These are phyloP conservation scores for Botryotinia globosa DNA, from an alignment of 2,329 filamentous ascomycete genomes.

Conservation along the genomic window DNA sequence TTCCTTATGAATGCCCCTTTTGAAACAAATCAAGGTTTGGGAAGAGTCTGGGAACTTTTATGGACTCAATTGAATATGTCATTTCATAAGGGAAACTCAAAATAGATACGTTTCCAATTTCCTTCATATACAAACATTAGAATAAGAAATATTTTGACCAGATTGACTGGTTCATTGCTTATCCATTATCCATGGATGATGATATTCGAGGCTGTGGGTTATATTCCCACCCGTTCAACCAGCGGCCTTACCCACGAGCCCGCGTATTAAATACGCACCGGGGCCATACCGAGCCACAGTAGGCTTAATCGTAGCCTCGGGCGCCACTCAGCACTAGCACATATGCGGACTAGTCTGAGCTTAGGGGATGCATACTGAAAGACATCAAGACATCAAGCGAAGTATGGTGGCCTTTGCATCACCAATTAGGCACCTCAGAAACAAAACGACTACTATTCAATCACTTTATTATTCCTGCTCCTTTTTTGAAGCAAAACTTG, in stretches of 20 bases:
- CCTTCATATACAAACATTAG: not conserved
- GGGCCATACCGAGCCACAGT: not conserved
- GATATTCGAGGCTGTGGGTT: not conserved
- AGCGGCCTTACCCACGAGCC: not conserved
- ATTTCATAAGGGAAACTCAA: slow-evolving; percentile 5
- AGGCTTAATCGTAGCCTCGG: not conserved
- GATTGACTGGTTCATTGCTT: slow-evolving; percentile 5
- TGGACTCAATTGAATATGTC: slow-evolving; percentile 1
- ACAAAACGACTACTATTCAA: slow-evolving; percentile 3
- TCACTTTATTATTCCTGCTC: not conserved
- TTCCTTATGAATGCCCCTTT: slow-evolving; percentile 17
- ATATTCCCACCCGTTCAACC: not conserved
- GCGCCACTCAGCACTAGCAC: not conserved
- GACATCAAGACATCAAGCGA: slow-evolving; percentile 18
- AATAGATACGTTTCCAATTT: not conserved
- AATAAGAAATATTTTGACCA: not conserved
- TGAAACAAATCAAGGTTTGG: slow-evolving; percentile 8
- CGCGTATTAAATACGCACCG: not conserved
- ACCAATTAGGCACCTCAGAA: slow-evolving; percentile 12
- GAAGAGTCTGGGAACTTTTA: not conserved
- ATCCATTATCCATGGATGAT: slow-evolving; percentile 1
- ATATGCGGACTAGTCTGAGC: not conserved
- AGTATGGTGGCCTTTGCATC: slow-evolving; percentile 23
- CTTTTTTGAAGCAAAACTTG: slow-evolving; percentile 1
- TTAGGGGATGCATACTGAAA: not conserved